Evolutionary conservation across 306 rosid genomes (phyloP), one percentile per base, ranked within the genome.

Genomic region (Malus fusca): DNA sequence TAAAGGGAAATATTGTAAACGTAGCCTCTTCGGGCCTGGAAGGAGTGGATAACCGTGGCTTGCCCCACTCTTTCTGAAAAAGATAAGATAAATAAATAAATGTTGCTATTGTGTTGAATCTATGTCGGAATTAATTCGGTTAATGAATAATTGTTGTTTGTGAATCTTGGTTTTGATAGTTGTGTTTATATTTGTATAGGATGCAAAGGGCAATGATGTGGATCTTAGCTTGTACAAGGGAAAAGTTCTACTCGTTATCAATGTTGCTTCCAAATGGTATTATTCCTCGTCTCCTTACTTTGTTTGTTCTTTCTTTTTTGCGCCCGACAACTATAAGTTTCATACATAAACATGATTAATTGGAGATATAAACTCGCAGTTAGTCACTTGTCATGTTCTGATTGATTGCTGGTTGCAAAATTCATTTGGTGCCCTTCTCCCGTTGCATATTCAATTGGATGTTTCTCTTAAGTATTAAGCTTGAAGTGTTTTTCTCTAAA

Each of bases 201-300:
- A 93, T 84, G 87, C 86, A 15, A 83, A 82, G 75, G 97, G 96
- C 12, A 72, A 79, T 68, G 88, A 87, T 75, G 82, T 89, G 18
- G 86, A 89, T 77, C 91, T 91, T 76, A 22, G 85, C 63, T 77
- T 72, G 59, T 93, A 88, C 81, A 87, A 77, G 62, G 98, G 96
- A 22, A 91, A 91, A 80, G 92, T 89, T 60, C 75, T 93, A 0
- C 83, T 91, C 59, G 80, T 93, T 71, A 84, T 89, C 79, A 91
- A 93, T 71, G 98, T 93, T 89, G 98, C 98, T 81, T 93, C 98
- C 83, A 87, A 91, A 84, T 93, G 98, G 98, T 91, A 81, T 13
- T 15, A 52, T 26, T 64, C 63, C 66, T 64, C 55, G 23, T 25
- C 37, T 58, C 30, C 37, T 15, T 40, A 5, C 17, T 8, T 4